Evolutionary conservation across 441 rosid genomes (phyloP), one percentile per base, ranked within the genome.

Genomic region (Macaranga tanarius): DNA sequence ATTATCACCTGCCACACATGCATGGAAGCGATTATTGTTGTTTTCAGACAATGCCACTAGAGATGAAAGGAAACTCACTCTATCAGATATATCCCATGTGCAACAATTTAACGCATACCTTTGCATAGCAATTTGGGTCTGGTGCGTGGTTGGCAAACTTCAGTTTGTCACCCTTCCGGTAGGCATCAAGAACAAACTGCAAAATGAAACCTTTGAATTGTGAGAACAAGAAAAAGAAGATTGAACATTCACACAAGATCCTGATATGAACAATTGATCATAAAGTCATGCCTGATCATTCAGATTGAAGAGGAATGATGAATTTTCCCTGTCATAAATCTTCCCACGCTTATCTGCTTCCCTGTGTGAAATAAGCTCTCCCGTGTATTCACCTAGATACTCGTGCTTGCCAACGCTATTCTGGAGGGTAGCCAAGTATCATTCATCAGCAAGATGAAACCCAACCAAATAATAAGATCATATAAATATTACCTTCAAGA

Each of bases 261-360:
- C 0, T 12, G 58, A 51, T 22, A 15, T 38, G 57, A 62, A 25
- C 54, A 34, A 34, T 34, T 34, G 38, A 34, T 1, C 28, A 73
- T 51, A n/a, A 13, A 13, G 42, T 75, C 86, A 67, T 86, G 81
- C 99, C 98, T 95, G 98, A 83, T 95, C 98, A 75, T 93, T 95
- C 78, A 95, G 83, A 82, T 95, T 95, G 84, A 95, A 95, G 77
- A 95, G 97, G 79, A 93, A 95, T 45, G 99, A 95, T 2, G 97
- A 95, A 80, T 95, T 93, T 84, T 95, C 98, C 19, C 99, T 95
- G 75, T 95, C 99, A 74, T 95, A 95, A 63, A 95, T 93, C 88
- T 95, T 95, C 78, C 97, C 99, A 12, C 98, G 97, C 77, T 95
- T 95, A 75, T 95, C 99, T 73, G 99, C 99, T 85, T 95, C 99